These are phyloP conservation scores for Gaeumannomyces sp. DNA, from an alignment of 2,329 filamentous ascomycete genomes.

Conservation along the genomic window DNA sequence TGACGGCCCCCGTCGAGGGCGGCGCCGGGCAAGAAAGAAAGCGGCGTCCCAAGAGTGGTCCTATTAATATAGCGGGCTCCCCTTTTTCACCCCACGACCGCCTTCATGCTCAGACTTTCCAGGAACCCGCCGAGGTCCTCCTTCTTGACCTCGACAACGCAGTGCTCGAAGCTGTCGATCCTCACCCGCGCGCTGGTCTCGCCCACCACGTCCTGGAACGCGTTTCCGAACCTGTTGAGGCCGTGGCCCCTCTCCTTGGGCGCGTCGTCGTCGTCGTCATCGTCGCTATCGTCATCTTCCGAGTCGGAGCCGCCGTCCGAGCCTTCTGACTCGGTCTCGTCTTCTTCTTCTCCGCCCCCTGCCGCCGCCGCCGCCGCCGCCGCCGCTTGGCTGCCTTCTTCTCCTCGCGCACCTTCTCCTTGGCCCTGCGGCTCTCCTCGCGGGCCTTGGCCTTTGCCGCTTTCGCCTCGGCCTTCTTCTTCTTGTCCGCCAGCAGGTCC, in stretches of 20 bases:
- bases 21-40: neutral
- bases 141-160: constrained; percentile 95
- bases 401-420: constrained; percentile 53
- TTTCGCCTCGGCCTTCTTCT: constrained; percentile 55
- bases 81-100: constrained; percentile 58
- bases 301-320: constrained; percentile 33
- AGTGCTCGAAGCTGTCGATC: constrained; percentile 96
- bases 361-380: constrained; percentile 16
- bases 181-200: constrained; percentile 85
- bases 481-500: constrained; percentile 21
- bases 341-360: constrained; percentile 34
- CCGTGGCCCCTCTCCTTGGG: constrained; percentile 60
- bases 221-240: constrained; percentile 84
- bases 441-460: constrained; percentile 57
- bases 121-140: constrained; percentile 88
- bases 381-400: constrained; percentile 53
- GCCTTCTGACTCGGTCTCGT: constrained; percentile 41
- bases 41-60: neutral
- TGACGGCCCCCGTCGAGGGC: too few species aligned
- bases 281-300: constrained; percentile 39
- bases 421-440: constrained; percentile 51
- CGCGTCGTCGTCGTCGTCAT: constrained; percentile 43
- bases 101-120: constrained; percentile 86
- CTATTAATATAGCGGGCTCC: too few species aligned
- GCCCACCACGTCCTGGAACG: constrained; percentile 89